Base-by-base conservation (phyloP, 768 basidiomycete species). In the Trametes villosa region DNA sequence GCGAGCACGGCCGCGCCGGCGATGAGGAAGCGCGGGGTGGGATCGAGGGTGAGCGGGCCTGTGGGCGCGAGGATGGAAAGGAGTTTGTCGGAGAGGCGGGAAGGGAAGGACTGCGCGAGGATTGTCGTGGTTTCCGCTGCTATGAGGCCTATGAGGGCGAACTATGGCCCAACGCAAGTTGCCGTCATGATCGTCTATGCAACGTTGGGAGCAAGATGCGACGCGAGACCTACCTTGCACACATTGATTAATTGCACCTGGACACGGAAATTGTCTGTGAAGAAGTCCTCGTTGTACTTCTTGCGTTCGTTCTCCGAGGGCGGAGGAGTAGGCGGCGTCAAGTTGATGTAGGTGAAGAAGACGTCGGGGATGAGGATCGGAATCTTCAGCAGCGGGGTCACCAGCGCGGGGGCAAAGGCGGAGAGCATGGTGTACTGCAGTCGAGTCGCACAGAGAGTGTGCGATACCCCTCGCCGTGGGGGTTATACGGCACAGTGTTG, bases 341-440 rank as follows among this genome's bases (percentile, higher is more conserved):
- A 42, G 20, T 51, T 20, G 22, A 30, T 30, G 26, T 53, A 31
- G 3, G 38, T 53, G 24, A 53, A 20, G 12, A 36, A 8, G 8
- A 52, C 59, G 24, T 47, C 33, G 18, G 34, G 26, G 15, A 60
- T 22, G 3, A 60, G 45, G 31, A 60, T 60, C 6, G 59, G 59
- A 9, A 60, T 34, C 31, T 60, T 60, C 12, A 60, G 51, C n/a
- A 60, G 45, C n/a, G 59, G 59, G 6, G 59, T 53, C 13, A 44
- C 33, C 42, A 60, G 46, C 31, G 53, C 12, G 18, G 59, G 59
- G 18, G 33, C 26, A 42, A 59, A 33, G 17, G 36, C 11, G 22
- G 49, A 44, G 24, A 50, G 18, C 50, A 52, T 59, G 42, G 40
- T 38, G 33, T 27, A 22, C 30, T 7, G 46, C 15, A 15, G 46